phyloP scores from a whole-genome alignment of 2,329 filamentous ascomycete genomes.

The Paecilomyces variotii region DNA sequence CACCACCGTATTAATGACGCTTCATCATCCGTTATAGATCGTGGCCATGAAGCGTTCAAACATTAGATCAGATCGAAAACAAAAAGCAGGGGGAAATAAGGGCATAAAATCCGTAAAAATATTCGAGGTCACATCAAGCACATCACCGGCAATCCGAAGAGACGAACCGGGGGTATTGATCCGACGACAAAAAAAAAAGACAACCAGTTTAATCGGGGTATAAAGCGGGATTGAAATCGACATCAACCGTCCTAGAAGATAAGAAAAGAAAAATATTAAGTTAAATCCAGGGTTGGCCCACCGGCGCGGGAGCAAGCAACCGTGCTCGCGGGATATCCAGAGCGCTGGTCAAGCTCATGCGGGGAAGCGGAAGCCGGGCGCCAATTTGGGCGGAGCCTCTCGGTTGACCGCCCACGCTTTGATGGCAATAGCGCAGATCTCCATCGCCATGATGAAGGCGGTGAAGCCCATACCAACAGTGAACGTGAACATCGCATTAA shows the following conservation, averaged over 20 bases:
- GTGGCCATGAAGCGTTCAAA: neutral
- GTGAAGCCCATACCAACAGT: conserved; percentile 80
- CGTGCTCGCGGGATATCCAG: too few species aligned
- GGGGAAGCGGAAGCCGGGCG: conserved; percentile 21
- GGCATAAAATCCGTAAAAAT: conserved; percentile 8
- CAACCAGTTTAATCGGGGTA: conserved; percentile 9
- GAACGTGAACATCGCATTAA: conserved; percentile 91
- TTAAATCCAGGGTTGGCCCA: neutral
- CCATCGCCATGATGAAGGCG: conserved; percentile 77
- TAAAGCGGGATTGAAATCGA: conserved; percentile 9
- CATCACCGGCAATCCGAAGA: conserved; percentile 7
- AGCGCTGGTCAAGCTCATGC: conserved; percentile 1
- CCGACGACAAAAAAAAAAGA: conserved; percentile 10
- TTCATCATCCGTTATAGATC: neutral
- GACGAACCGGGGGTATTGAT: conserved; percentile 16
- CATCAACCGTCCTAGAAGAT: conserved; percentile 8
- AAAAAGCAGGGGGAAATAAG: conserved; percentile 3
- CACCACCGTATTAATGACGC: neutral
- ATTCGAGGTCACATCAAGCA: conserved; percentile 5
- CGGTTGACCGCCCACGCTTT: conserved; percentile 72
- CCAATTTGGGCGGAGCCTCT: conserved; percentile 24
- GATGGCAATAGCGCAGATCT: conserved; percentile 66
- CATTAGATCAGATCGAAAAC: conserved; percentile 4
- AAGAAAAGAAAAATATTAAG: conserved; percentile 6
- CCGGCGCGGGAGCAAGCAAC: neutral